phyloP scores from a whole-genome alignment of 148 eudicot genomes.

The Euryodendron excelsum region DNA sequence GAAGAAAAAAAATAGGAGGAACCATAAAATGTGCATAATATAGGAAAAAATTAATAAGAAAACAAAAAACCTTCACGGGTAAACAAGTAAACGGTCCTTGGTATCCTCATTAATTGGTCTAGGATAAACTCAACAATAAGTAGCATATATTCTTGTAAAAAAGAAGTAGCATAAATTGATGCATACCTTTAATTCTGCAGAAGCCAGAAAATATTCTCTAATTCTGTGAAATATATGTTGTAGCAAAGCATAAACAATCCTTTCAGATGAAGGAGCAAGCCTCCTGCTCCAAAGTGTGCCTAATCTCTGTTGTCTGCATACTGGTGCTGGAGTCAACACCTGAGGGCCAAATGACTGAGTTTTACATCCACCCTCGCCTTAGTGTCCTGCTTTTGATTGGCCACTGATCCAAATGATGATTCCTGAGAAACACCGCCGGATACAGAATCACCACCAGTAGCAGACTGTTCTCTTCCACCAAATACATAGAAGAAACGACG shows the following conservation, averaged over 20 bases:
- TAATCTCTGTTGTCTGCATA: conserved; percentile 74
- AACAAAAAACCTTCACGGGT: background rate
- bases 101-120: background rate
- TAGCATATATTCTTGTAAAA: background rate
- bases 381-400: conserved; percentile 55
- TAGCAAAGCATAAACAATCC: conserved; percentile 92
- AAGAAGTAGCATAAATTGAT: background rate
- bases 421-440: conserved; percentile 49
- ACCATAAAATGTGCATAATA: background rate
- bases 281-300: conserved; percentile 95
- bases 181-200: conserved; percentile 83
- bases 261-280: conserved; percentile 97
- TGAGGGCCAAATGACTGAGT: conserved; percentile 52
- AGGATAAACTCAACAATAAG: background rate
- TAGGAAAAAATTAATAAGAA: background rate
- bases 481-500: conserved; percentile 94
- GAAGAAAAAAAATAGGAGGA: background rate
- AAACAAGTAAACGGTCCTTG: background rate
- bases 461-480: conserved; percentile 73
- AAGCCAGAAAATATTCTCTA: conserved; percentile 94
- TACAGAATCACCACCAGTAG: conserved; percentile 35
- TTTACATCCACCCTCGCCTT: conserved; percentile 58
- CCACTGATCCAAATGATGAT: conserved; percentile 32
- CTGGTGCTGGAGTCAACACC: conserved; percentile 54
- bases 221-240: conserved; percentile 98